phyloP scores from a whole-genome alignment of 2,329 filamentous ascomycete genomes.

The Leptographium galeiforme region DNA sequence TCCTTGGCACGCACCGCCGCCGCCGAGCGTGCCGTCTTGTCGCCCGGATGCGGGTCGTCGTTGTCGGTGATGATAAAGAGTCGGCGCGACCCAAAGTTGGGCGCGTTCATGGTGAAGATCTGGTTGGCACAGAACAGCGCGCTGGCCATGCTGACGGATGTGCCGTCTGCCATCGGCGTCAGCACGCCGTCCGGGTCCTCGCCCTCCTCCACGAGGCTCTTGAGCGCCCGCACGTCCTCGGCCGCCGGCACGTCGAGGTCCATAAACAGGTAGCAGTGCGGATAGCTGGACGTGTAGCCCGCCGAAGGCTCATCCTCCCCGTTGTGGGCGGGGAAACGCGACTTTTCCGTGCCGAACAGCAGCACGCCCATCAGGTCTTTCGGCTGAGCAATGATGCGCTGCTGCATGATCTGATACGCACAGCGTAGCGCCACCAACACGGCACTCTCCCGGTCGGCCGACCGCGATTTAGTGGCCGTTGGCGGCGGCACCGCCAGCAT shows the following conservation, averaged over 20 bases:
- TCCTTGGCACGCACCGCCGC: slow-evolving; percentile 86
- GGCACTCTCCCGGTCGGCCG: slow-evolving; percentile 64
- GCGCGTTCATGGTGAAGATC: slow-evolving; percentile 86
- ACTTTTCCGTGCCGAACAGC: slow-evolving; percentile 78
- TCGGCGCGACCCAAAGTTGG: slow-evolving; percentile 83
- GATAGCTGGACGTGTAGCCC: slow-evolving; percentile 49
- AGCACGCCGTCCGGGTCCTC: slow-evolving; percentile 58
- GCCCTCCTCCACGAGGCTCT: slow-evolving; percentile 63
- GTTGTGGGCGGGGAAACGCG: slow-evolving; percentile 49
- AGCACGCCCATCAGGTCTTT: slow-evolving; percentile 95
- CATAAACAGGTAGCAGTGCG: slow-evolving; percentile 82
- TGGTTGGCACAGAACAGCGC: slow-evolving; percentile 92
- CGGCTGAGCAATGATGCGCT: slow-evolving; percentile 93
- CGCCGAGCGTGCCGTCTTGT: slow-evolving; percentile 59
- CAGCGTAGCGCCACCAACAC: slow-evolving; percentile 80
- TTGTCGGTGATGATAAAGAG: slow-evolving; percentile 96
- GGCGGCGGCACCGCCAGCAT: slow-evolving; percentile 65
- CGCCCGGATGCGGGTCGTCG: slow-evolving; percentile 65
- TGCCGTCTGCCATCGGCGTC: slow-evolving; percentile 42
- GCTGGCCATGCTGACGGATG: slow-evolving; percentile 69
- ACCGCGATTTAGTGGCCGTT: slow-evolving; percentile 57
- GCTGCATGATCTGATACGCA: slow-evolving; percentile 90
- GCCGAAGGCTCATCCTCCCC: background rate
- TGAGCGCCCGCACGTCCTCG: slow-evolving; percentile 70
- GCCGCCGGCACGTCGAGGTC: slow-evolving; percentile 82